Evolutionary conservation across 176 grass and related monocot genomes (phyloP).

Genomic region (Bromus sterilis): DNA sequence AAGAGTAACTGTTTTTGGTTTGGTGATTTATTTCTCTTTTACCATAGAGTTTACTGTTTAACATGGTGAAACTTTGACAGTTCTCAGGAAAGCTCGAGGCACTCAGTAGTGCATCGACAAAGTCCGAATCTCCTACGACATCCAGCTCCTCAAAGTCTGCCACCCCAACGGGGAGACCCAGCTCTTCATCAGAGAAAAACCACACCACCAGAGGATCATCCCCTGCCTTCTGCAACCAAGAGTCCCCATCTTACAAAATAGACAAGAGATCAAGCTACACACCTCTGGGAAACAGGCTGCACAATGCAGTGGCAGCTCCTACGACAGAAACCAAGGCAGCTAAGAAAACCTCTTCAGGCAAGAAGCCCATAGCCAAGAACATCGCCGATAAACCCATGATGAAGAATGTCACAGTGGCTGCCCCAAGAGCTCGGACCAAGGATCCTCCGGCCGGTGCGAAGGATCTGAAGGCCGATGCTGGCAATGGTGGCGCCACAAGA

Average conservation of each 20-base stretch:
- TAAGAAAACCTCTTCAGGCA: conserved; percentile 18
- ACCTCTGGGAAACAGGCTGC: conserved; percentile 24
- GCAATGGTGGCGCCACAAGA: background rate
- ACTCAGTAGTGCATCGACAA: background rate
- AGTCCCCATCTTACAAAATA: conserved; percentile 20
- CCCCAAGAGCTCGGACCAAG: background rate
- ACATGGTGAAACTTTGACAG: conserved; percentile 17
- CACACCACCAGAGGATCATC: background rate
- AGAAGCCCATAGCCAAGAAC: conserved; percentile 10
- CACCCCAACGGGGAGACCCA: conserved; percentile 24
- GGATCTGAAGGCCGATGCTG: conserved; percentile 2
- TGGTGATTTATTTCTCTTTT: background rate
- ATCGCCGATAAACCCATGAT: background rate
- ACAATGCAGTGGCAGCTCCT: conserved; percentile 2
- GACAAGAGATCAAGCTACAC: conserved; percentile 46
- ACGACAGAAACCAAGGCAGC: background rate
- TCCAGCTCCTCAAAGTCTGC: conserved; percentile 19
- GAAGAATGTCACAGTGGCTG: background rate
- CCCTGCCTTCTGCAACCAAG: conserved; percentile 3
- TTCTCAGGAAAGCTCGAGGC: conserved; percentile 20
- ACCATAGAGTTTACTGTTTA: background rate
- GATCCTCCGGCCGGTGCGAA: background rate
- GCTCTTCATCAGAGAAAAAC: conserved; percentile 22
- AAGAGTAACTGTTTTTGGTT: background rate
- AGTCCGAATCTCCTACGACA: conserved; percentile 18